phyloP scores from a whole-genome alignment of 2,329 filamentous ascomycete species.

The Tolypocladium tropicale region DNA sequence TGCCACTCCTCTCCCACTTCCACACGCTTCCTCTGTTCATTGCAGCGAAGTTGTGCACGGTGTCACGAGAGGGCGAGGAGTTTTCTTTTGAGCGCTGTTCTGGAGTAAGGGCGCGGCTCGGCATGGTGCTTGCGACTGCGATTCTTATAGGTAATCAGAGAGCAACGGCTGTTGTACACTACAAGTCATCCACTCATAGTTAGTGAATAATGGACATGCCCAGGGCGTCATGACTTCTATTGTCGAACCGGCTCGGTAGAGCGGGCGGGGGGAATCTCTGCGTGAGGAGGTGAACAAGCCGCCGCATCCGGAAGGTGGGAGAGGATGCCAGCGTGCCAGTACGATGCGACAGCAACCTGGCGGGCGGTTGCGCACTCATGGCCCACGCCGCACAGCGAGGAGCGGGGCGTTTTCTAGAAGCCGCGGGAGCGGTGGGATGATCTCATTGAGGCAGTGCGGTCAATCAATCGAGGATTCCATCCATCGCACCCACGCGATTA shows the following conservation, averaged over 20 bases:
- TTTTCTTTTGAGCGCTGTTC: not conserved
- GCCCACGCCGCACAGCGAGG: not conserved
- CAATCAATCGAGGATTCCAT: not conserved
- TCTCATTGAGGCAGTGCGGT: not conserved
- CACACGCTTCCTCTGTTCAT: not conserved
- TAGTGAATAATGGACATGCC: not conserved
- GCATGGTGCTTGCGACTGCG: not conserved
- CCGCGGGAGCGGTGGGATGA: not conserved
- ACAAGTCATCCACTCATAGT: not conserved
- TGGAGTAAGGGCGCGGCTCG: not conserved
- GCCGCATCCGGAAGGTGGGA: not conserved
- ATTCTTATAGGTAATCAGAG: not conserved
- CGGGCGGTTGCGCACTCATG: not conserved
- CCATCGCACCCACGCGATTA: not conserved
- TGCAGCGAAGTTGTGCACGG: not conserved
- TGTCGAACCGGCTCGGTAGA: not conserved
- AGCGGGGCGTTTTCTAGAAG: not conserved
- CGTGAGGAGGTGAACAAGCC: not conserved
- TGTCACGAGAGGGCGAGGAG: not conserved
- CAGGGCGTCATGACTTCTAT: not conserved
- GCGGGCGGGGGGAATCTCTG: not conserved
- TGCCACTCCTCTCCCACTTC: not conserved
- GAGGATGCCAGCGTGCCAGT: not conserved
- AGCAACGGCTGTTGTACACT: not conserved
- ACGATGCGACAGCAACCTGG: not conserved